Evolutionary conservation across 1,284 basidiomycete genomes (phyloP).

Genomic region (Apiotrichum veenhuisii): DNA sequence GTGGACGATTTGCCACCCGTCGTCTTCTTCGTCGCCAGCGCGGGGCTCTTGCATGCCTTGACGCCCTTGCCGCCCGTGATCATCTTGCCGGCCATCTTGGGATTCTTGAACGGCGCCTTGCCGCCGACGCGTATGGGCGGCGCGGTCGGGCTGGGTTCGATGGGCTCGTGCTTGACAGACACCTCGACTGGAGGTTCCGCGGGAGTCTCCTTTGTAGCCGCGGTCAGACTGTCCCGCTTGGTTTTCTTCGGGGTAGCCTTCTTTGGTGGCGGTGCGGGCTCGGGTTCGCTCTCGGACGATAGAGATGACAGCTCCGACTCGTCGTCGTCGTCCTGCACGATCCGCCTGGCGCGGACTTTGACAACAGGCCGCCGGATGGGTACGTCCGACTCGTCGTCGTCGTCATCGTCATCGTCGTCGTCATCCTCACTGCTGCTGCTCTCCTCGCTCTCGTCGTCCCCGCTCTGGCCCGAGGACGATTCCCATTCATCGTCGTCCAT

Average conservation of each 20-base stretch:
- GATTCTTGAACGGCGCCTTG: constrained; percentile 10
- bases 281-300: constrained; percentile 20
- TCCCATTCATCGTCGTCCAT: constrained; percentile 24
- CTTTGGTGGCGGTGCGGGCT: constrained; percentile 12
- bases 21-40: constrained; percentile 19
- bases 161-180: constrained; percentile 5
- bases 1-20: neutral
- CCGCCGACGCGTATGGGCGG: constrained; percentile 2
- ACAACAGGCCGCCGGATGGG: constrained; percentile 6
- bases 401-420: constrained; percentile 22
- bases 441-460: constrained; percentile 18
- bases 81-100: constrained; percentile 7
- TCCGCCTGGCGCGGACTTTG: constrained; percentile 10
- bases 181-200: neutral
- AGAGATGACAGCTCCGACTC: constrained; percentile 33
- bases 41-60: constrained; percentile 20
- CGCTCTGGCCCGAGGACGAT: constrained; percentile 24
- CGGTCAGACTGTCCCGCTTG: constrained; percentile 9
- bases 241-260: constrained; percentile 17
- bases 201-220: neutral
- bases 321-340: constrained; percentile 14
- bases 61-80: neutral
- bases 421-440: constrained; percentile 16
- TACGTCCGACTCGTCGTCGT: constrained; percentile 13
- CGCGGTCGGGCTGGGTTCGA: neutral